phyloP scores from a whole-genome alignment of 2,329 filamentous ascomycete genomes.

The Aspergillus candidus region DNA sequence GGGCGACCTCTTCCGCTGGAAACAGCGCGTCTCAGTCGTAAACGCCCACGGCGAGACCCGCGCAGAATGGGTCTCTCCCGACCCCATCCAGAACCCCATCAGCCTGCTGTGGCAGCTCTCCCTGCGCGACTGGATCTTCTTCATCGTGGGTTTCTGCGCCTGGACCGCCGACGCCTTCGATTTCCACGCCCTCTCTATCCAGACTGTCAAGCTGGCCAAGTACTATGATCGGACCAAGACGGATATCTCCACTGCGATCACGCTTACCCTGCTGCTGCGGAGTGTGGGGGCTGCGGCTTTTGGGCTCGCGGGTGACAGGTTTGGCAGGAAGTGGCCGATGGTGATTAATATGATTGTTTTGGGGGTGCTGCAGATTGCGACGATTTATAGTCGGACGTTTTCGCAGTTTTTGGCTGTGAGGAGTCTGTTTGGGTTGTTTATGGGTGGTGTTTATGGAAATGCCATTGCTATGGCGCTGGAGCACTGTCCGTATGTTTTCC shows the following conservation, averaged over 20 bases:
- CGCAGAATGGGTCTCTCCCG: conserved; percentile 63
- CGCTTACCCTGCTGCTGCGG: conserved; percentile 64
- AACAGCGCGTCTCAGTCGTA: conserved; percentile 58
- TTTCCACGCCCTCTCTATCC: conserved; percentile 74
- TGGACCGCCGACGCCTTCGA: conserved; percentile 83
- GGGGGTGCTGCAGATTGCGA: conserved; percentile 66
- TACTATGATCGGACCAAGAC: conserved; percentile 58
- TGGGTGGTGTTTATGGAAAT: conserved; percentile 76
- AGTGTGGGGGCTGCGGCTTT: conserved; percentile 71
- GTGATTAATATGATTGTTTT: conserved; percentile 71
- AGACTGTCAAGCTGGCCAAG: conserved; percentile 62
- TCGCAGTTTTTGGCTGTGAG: conserved; percentile 68
- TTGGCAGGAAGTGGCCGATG: conserved; percentile 75
- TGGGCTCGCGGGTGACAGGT: conserved; percentile 70
- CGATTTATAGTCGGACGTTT: conserved; percentile 69
- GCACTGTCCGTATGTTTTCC: conserved; percentile 51
- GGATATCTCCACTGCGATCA: conserved; percentile 58
- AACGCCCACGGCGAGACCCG: conserved; percentile 55
- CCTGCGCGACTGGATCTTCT: conserved; percentile 65
- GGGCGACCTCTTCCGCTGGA: conserved; percentile 64
- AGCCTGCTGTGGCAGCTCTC: conserved; percentile 60
- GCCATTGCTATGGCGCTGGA: conserved; percentile 73
- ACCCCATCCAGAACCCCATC: conserved; percentile 64
- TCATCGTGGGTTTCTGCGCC: conserved; percentile 65
- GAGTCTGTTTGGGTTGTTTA: conserved; percentile 68